Evolutionary conservation across 352 stramenopile species (phyloP).

Genomic region (Pseudoperonospora humuli): DNA sequence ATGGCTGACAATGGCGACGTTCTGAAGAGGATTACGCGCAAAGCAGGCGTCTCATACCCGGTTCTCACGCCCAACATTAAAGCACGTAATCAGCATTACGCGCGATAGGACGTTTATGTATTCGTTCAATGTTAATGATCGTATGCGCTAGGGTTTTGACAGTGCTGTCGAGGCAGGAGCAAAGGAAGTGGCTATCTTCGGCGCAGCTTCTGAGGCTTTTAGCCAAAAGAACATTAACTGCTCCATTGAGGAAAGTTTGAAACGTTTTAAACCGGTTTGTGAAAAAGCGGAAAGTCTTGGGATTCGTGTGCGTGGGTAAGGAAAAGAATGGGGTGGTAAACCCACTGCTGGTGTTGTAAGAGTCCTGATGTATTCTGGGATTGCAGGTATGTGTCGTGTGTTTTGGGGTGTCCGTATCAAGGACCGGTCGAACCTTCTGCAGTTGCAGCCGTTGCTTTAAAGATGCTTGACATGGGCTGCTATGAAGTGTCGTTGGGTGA

Average conservation of each 20-base stretch:
- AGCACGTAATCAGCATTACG: too few relatives aligned
- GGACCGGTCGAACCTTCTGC: slow-evolving; percentile 70
- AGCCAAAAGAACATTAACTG: slow-evolving; percentile 97
- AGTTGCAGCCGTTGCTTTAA: slow-evolving; percentile 80
- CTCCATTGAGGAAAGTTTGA: slow-evolving; percentile 91
- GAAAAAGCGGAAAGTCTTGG: slow-evolving; percentile 69
- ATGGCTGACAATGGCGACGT: slow-evolving; percentile 92
- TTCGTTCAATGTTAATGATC: background rate
- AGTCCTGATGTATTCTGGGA: slow-evolving; percentile 1
- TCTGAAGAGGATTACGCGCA: slow-evolving; percentile 72
- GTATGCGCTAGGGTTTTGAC: slow-evolving; percentile 66
- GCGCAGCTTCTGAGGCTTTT: slow-evolving; percentile 92
- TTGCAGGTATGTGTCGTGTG: slow-evolving; percentile 91
- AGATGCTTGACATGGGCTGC: slow-evolving; percentile 90
- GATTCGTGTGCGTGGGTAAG: slow-evolving; percentile 86
- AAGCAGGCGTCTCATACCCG: slow-evolving; percentile 77
- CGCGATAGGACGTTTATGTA: background rate
- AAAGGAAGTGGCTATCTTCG: slow-evolving; percentile 94
- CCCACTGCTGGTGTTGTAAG: background rate
- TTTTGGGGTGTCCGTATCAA: slow-evolving; percentile 96
- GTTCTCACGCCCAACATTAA: slow-evolving; percentile 92
- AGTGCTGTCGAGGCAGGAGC: slow-evolving; percentile 73
- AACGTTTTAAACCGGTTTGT: slow-evolving; percentile 88
- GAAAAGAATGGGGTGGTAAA: background rate
- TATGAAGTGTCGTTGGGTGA: slow-evolving; percentile 94